Evolutionary conservation across 192 early-diverging fungal genomes (phyloP).

Genomic region (Chytriomyces sp.): DNA sequence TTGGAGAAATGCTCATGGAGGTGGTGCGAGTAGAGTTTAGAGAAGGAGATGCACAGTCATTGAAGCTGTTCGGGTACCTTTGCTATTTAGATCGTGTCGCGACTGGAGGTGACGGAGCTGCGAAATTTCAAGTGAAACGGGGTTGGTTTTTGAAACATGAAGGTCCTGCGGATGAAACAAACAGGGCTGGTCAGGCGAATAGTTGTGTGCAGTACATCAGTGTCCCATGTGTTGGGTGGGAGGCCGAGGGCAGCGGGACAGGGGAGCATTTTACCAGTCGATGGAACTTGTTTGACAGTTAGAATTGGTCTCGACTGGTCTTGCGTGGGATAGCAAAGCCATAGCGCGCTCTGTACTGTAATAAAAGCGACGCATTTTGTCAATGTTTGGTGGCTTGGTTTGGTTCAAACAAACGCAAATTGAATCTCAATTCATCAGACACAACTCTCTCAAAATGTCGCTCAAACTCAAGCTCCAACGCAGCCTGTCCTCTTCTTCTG

Average conservation of each 20-base stretch:
- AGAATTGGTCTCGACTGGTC: not conserved
- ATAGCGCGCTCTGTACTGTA: not conserved
- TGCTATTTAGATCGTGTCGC: slow-evolving; percentile 19
- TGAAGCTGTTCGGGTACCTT: slow-evolving; percentile 17
- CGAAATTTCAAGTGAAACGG: not conserved
- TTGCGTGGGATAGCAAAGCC: not conserved
- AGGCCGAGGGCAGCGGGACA: not conserved
- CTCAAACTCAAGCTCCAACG: not conserved
- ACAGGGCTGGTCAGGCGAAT: no score
- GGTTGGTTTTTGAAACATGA: not conserved
- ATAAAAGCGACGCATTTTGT: not conserved
- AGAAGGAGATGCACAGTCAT: not conserved
- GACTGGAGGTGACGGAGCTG: not conserved
- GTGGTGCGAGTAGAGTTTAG: slow-evolving; percentile 21
- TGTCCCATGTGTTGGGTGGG: not conserved
- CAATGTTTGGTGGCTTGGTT: not conserved
- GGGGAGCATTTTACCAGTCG: not conserved
- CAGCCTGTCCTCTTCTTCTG: not conserved
- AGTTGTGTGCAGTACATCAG: not conserved
- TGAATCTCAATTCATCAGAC: not conserved
- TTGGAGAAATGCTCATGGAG: not conserved
- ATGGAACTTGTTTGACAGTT: not conserved
- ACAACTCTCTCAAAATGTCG: not conserved
- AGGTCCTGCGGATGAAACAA: not conserved
- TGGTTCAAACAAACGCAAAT: not conserved